Evolutionary conservation across 164 flowering plant genomes (phyloP).

Genomic region (Saururus chinensis): DNA sequence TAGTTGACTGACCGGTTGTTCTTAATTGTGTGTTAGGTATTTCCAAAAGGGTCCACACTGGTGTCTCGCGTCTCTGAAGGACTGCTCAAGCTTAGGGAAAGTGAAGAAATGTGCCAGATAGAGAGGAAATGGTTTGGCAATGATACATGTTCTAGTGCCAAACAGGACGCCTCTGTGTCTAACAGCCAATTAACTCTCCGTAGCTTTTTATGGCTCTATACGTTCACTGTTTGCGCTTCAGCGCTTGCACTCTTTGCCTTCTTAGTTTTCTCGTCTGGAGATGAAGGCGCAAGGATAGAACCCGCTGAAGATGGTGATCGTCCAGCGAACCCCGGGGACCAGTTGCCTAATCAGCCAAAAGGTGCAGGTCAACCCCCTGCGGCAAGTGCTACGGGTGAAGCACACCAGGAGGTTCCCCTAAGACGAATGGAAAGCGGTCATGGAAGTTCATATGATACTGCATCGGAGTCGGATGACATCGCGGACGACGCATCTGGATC

Average conservation of each 20-base stretch:
- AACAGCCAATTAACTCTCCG: neutral
- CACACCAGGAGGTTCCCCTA: too few species aligned
- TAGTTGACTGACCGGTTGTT: too few species aligned
- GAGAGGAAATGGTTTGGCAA: conserved; percentile 8
- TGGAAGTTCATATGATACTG: too few species aligned
- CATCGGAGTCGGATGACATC: too few species aligned
- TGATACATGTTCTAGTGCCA: neutral
- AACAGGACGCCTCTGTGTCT: conserved; percentile 10
- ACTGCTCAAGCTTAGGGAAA: neutral
- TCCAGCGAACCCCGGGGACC: too few species aligned
- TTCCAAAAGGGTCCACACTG: neutral
- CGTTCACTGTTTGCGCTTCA: neutral
- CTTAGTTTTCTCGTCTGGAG: neutral
- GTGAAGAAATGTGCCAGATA: neutral
- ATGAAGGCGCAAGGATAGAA: neutral
- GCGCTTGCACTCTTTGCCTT: neutral
- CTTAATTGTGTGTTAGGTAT: neutral
- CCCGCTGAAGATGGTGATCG: too few species aligned
- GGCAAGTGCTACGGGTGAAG: too few species aligned
- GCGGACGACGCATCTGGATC: too few species aligned
- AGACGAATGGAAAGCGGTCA: too few species aligned
- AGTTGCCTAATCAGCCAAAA: too few species aligned
- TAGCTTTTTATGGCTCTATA: neutral
- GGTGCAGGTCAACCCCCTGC: too few species aligned
- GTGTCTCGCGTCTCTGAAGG: neutral